Base-by-base conservation (phyloP, 2,329 filamentous ascomycete species). In the Seiridium cupressi region DNA sequence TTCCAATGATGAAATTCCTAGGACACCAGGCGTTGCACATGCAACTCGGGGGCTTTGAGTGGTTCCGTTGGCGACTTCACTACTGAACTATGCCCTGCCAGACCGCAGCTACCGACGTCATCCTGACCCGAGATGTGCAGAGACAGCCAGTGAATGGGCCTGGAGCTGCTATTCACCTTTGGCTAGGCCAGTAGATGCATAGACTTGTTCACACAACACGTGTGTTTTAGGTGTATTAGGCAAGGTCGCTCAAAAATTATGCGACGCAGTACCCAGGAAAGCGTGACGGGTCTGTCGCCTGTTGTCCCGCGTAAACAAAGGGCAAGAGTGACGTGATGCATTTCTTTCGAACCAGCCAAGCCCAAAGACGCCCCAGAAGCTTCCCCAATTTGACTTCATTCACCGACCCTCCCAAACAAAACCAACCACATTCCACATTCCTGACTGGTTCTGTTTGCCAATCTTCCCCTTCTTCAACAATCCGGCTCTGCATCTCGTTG, bases 291-390 rank as follows among this genome's bases (percentile, higher is more conserved):
- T n/a, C 55, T 55, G 60, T 51, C 60, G 61, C 56, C 51, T 26
- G 18, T 26, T 63, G 56, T 60, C 55, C 36, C 36, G 36, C 61
- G 65, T 65, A 64, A 68, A 68, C 61, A 61, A 64, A 65, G 66
- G 62, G 60, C 64, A 59, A 46, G 11, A 66, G 69, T 71, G 70
- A 71, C 69, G 69, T 72, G 70, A 71, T 72, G 61, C 65, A 71
- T 70, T 70, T 66, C 60, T 63, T 26, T 26, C 18, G 59, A 40
- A 60, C 46, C 62, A 38, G 49, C 58, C 62, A 68, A 64, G 61
- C 62, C 62, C 58, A 51, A 59, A 51, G 60, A 63, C 60, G 8
- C 51, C 47, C 34, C n/a, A 7, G 31, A 10, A 32, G 18, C 38
- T 53, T 53, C 49, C 38, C 35, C 47, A 53, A 46, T 26, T 54